Conservation (phyloP, 1,284 basidiomycete genomes). For the Pisolithus thermaeus region DNA sequence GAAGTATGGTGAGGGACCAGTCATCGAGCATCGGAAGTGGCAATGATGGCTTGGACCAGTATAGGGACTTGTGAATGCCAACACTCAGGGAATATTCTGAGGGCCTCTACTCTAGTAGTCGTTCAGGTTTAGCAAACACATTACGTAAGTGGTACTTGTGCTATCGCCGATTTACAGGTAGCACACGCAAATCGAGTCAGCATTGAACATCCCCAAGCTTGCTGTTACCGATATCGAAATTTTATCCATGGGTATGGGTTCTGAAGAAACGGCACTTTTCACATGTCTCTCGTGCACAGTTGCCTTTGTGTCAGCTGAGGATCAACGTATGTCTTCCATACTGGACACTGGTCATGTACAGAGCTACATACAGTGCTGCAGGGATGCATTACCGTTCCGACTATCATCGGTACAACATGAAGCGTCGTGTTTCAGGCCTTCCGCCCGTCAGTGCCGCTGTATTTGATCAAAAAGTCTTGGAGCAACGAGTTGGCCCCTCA, state of each 20-base stretch:
- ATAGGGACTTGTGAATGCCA: too few species aligned
- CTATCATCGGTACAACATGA: conserved; percentile 98
- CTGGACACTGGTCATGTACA: background rate
- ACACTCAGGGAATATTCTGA: too few species aligned
- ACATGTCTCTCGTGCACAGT: conserved; percentile 94
- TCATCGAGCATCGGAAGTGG: conserved; percentile 28
- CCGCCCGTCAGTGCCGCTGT: conserved; percentile 76
- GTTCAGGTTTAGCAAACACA: too few species aligned
- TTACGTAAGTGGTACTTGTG: too few species aligned
- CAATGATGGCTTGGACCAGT: too few species aligned
- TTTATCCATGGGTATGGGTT: background rate
- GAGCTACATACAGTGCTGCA: conserved; percentile 23
- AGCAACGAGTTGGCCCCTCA: conserved; percentile 69
- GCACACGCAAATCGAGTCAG: too few species aligned
- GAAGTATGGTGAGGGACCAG: conserved; percentile 35
- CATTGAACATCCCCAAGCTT: too few species aligned
- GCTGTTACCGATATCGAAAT: too few species aligned
- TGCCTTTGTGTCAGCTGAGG: conserved; percentile 79
- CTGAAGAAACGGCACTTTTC: conserved; percentile 40
- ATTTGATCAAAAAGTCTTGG: conserved; percentile 91
- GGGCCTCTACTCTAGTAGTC: too few species aligned
- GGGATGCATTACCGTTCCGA: conserved; percentile 92
- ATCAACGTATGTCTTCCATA: conserved; percentile 63
- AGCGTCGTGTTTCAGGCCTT: conserved; percentile 88
- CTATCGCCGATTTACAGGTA: too few species aligned